A percentile compares a stretch with the other conserved stretches of the same genome.
Evolutionary conservation across 2,329 filamentous ascomycete genomes (phyloP).

Genomic region (Colletotrichum endophyticum): DNA sequence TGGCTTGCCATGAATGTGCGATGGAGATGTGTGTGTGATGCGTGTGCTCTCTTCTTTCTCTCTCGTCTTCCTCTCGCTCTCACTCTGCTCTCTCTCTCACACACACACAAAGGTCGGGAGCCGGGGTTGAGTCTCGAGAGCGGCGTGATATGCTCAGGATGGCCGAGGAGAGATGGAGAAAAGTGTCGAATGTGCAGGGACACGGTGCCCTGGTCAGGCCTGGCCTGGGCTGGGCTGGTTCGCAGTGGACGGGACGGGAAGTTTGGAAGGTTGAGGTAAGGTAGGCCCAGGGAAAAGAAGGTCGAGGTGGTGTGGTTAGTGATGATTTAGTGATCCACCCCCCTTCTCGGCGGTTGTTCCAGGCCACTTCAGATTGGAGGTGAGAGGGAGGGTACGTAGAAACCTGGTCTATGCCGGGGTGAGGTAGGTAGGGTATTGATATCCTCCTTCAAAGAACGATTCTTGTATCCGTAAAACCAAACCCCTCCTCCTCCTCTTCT

Average conservation of each 20-base stretch:
- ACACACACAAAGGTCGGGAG: not conserved
- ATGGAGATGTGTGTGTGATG: not conserved
- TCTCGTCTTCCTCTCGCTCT: not conserved
- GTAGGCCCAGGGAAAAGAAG: not conserved
- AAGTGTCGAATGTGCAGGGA: slow-evolving; percentile 9
- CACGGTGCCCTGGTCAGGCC: slow-evolving; percentile 13
- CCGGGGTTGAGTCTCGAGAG: not conserved
- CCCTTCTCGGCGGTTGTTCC: not conserved
- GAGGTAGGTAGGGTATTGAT: not conserved
- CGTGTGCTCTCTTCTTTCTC: not conserved
- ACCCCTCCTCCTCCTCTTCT: not conserved
- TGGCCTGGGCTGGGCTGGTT: slow-evolving; percentile 15
- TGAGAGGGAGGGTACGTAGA: not conserved
- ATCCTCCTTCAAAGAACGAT: not conserved
- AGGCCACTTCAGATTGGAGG: slow-evolving; percentile 13
- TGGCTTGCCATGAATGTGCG: not conserved
- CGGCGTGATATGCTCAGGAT: slow-evolving; percentile 6
- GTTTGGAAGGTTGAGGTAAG: slow-evolving; percentile 19
- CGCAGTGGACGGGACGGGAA: slow-evolving; percentile 19
- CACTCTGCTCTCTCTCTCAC: not conserved
- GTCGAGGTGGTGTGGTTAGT: slow-evolving; percentile 17
- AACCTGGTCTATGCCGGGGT: not conserved
- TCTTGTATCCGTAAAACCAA: not conserved
- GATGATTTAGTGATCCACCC: slow-evolving; percentile 18
- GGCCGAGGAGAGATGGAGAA: not conserved